phyloP scores from a whole-genome alignment of 441 rosid species.

The Erodium moschatum region DNA sequence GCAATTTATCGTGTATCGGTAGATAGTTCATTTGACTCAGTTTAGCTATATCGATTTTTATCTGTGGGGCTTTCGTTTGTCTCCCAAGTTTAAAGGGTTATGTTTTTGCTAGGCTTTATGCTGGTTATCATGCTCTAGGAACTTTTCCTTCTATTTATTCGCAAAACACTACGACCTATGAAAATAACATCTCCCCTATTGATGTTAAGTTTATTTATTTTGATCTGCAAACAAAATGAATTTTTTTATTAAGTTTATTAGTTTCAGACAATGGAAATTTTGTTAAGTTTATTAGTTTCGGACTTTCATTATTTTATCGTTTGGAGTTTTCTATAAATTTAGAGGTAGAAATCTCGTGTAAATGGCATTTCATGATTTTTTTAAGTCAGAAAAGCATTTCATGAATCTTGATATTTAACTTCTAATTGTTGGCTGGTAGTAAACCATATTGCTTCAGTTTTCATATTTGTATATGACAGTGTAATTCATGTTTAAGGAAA shows the following conservation, averaged over 20 bases:
- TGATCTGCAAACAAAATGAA: too few relatives aligned
- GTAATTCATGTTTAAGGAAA: neutral
- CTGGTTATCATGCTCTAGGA: slow-evolving; percentile 2
- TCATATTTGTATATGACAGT: neutral
- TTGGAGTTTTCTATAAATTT: neutral
- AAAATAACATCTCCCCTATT: neutral
- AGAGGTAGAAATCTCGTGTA: neutral
- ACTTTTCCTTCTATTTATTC: neutral
- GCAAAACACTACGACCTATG: neutral
- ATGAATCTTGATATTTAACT: neutral
- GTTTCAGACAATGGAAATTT: too few relatives aligned
- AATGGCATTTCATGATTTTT: neutral
- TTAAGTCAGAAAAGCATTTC: too few relatives aligned
- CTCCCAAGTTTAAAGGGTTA: too few relatives aligned
- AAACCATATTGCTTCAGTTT: neutral
- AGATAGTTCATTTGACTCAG: slow-evolving; percentile 23
- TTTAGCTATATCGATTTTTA: neutral
- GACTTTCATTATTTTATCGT: neutral
- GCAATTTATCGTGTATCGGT: slow-evolving; percentile 93
- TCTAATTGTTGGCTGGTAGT: neutral
- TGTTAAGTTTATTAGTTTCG: neutral
- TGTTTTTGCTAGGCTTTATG: slow-evolving; percentile 6
- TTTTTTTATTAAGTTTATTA: too few relatives aligned
- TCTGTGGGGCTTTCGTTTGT: slow-evolving; percentile 1
- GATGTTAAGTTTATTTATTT: neutral